phyloP scores from a whole-genome alignment of 2,329 filamentous ascomycete genomes.

The Elsinoe fawcettii region DNA sequence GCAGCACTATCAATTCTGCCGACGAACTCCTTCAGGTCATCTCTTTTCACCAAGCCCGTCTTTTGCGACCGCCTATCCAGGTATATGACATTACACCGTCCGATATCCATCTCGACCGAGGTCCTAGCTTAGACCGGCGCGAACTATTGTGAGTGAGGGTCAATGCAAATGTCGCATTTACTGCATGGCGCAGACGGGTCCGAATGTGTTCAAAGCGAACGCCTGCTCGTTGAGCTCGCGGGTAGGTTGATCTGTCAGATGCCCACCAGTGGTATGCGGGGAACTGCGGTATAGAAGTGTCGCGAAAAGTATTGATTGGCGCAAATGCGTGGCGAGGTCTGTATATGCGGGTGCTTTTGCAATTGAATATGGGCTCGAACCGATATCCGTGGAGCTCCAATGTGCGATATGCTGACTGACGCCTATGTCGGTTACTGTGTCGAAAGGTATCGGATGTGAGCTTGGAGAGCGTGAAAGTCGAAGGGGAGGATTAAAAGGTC shows the following conservation, averaged over 20 bases:
- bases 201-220: background rate
- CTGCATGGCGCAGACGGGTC: constrained; percentile 4
- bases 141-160: background rate
- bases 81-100: constrained; percentile 39
- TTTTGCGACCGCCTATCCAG: constrained; percentile 34
- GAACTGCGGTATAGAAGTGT: background rate
- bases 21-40: constrained; percentile 29
- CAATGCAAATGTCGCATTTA: background rate
- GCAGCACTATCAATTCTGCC: constrained; percentile 22
- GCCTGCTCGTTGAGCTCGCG: background rate
- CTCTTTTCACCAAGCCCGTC: constrained; percentile 22
- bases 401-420: background rate
- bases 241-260: background rate
- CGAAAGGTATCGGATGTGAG: background rate
- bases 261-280: background rate
- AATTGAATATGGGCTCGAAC: background rate
- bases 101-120: constrained; percentile 33
- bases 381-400: background rate
- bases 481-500: background rate
- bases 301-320: background rate
- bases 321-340: background rate
- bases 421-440: background rate
- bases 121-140: background rate
- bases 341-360: background rate
- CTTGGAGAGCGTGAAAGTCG: background rate